A percentile compares a stretch with the other conserved stretches of the same genome.
Conservation (phyloP, 192 early-diverging fungal genomes). For the Backusella tuberculispora region DNA sequence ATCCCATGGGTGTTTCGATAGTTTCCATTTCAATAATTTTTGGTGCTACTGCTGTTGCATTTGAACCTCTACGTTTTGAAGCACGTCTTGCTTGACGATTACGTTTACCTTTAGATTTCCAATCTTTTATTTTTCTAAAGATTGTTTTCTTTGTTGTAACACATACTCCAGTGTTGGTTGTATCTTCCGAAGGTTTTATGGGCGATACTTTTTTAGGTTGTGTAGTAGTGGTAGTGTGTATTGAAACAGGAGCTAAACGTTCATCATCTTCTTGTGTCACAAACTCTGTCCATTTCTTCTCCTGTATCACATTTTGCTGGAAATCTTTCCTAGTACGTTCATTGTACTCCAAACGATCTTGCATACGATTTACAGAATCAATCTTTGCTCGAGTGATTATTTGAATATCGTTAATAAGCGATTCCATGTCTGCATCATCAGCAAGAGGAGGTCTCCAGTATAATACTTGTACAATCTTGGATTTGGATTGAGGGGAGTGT, state of each 20-base stretch:
- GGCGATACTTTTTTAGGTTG: not conserved
- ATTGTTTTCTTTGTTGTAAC: constrained; percentile 8
- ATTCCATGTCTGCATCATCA: constrained; percentile 19
- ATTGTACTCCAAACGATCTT: constrained; percentile 43
- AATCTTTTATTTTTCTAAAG: constrained; percentile 18
- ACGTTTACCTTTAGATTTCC: constrained; percentile 21
- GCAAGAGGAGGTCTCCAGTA: constrained; percentile 52
- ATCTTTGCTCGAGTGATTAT: constrained; percentile 33
- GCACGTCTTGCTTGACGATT: not conserved
- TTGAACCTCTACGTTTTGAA: not conserved
- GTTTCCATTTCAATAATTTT: constrained; percentile 43
- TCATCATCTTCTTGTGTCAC: constrained; percentile 18
- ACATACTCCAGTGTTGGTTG: not conserved
- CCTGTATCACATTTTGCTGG: constrained; percentile 28
- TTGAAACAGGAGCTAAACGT: not conserved
- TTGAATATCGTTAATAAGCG: constrained; percentile 35
- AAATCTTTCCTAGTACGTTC: constrained; percentile 36
- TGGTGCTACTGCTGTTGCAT: constrained; percentile 7
- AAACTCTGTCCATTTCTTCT: constrained; percentile 40
- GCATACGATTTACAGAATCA: constrained; percentile 46
- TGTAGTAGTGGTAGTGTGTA: not conserved
- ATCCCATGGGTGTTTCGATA: constrained; percentile 40
- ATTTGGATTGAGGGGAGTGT: constrained; percentile 50
- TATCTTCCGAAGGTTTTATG: not conserved
- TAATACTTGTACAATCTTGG: constrained; percentile 51